Base-by-base conservation (phyloP, 306 rosid species). In the Lathyrus tuberosus region DNA sequence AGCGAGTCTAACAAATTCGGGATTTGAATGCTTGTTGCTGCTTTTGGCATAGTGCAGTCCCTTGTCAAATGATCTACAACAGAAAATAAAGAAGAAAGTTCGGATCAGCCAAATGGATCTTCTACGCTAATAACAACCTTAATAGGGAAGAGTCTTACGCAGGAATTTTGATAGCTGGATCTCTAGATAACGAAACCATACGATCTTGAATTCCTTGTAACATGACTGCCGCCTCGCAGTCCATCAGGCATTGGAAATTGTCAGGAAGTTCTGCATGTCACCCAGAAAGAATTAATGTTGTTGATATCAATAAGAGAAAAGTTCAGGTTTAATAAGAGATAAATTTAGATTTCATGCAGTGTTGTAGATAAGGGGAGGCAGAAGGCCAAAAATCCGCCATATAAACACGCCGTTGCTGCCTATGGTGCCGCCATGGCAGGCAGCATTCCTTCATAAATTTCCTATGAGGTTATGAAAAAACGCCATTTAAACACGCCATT, bases 41-140 rank as follows among this genome's bases (percentile, higher is more conserved):
- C 84, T 80, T 81, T 83, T 83, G 66, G 97, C 90, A 77, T 87
- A 88, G 60, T 78, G 92, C 84, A 94, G 80, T 41, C 92, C 98
- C 72, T 70, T 88, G 83, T 90, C 88, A 76, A 94, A 94, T 60
- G 96, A 69, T 62, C 96, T 94, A 65, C 49, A 73, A 49, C 75
- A 72, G 61, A 79, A 49, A 49, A 66, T 56, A 26, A 69, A 77
- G 74, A 76, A 13, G 60, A 31, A 9, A 16, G 31, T 58, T 77
- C 33, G 51, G 69, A 69, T 70, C 60, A 48, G 61, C 65, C 59
- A 18, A 62, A 61, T 17, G 33, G 24, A 42, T 22, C 61, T 26
- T 62, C 15, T 14, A 20, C 51, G 48, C 28, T 37, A 74, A 51
- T 28, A 24, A 38, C 62, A 69, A 31, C 8, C 49, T 17, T 41